Base-by-base conservation (phyloP, 805 yeast species). In the Candida quercuum region DNA sequence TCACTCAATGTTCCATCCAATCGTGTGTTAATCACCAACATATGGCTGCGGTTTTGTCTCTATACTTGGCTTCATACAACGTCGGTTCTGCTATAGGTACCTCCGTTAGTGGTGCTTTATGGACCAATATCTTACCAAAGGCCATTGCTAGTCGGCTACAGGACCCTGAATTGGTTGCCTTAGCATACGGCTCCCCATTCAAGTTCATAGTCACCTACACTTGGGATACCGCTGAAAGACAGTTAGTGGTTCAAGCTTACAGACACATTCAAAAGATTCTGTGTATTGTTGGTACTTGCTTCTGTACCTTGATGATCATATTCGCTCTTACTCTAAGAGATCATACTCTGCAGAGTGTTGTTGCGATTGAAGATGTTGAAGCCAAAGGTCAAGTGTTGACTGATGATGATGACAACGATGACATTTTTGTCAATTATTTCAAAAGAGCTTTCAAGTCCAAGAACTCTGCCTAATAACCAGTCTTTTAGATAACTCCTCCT, bases 21-120 rank as follows among this genome's bases (percentile, higher is more conserved):
- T 66, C 85, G 0, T 65, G 74, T 39, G 70, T 76, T 25, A 70
- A 64, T 45, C 88, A 80, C 58, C 80, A 75, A 51, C 69, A 73
- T 57, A 72, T 80, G 78, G 85, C 84, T 10, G 70, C 74, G 33
- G 69, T 74, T 24, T 70, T 78, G 31, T 69, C 86, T 2, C 56
- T 78, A 28, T 76, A 73, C 59, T 64, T 76, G 46, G 67, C 86
- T 3, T 55, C 72, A 17, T 32, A 32, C 17, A 69, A 74, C 46
- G 66, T 81, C 39, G 89, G 89, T 7, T 57, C 75, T 11, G 83
- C 85, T 5, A 48, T 81, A 35, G 88, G 88, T 17, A 59, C 71
- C 23, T 60, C 81, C 18, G 71, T 82, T 18, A 69, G 85, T 16
- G 87, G 86, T 46, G 86, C 86, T 22, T 67, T 81, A 30, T 82